Percentiles rank a stretch among this genome's conserved stretches.
Conservation (phyloP, 139 green algal species). For the Chlorella sp. region DNA sequence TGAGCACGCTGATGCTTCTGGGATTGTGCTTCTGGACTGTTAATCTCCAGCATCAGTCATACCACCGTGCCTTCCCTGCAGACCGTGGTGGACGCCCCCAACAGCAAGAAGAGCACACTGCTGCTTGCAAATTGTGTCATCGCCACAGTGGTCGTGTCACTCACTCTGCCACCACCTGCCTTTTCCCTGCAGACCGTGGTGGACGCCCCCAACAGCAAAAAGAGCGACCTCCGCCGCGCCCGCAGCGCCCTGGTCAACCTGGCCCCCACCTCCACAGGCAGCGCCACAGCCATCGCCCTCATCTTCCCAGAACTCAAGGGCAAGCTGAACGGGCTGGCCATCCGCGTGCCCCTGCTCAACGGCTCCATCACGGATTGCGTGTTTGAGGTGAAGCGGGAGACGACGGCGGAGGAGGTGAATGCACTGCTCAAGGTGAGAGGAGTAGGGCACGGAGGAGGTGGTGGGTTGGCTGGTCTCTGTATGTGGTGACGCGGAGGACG, state of each 20-base stretch:
- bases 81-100: conserved; percentile 87
- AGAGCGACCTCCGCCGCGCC: conserved; percentile 81
- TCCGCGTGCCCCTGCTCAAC: conserved; percentile 89
- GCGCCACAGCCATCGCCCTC: conserved; percentile 85
- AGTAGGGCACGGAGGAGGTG: not conserved
- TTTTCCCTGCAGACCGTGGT: conserved; percentile 86
- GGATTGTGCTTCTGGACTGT: too few relatives aligned
- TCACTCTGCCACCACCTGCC: too few relatives aligned
- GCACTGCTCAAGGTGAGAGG: conserved; percentile 69
- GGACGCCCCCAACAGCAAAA: conserved; percentile 88
- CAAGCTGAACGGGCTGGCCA: conserved; percentile 90
- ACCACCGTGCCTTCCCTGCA: too few relatives aligned
- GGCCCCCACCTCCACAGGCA: conserved; percentile 85
- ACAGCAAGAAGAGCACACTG: conserved; percentile 87
- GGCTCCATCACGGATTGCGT: conserved; percentile 86
- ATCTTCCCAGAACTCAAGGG: conserved; percentile 93
- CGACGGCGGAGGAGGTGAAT: conserved; percentile 85
- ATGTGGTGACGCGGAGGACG: too few relatives aligned
- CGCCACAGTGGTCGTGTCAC: too few relatives aligned
- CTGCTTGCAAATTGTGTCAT: too few relatives aligned
- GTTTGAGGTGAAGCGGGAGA: conserved; percentile 67
- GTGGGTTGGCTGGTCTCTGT: not conserved
- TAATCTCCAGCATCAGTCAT: too few relatives aligned
- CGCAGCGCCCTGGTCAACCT: conserved; percentile 84
- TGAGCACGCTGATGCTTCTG: too few relatives aligned